Percentiles rank a stretch among this genome's conserved stretches.
Evolutionary conservation across 179 eudicot genomes (phyloP).

Genomic region (Kewa caespitosa): DNA sequence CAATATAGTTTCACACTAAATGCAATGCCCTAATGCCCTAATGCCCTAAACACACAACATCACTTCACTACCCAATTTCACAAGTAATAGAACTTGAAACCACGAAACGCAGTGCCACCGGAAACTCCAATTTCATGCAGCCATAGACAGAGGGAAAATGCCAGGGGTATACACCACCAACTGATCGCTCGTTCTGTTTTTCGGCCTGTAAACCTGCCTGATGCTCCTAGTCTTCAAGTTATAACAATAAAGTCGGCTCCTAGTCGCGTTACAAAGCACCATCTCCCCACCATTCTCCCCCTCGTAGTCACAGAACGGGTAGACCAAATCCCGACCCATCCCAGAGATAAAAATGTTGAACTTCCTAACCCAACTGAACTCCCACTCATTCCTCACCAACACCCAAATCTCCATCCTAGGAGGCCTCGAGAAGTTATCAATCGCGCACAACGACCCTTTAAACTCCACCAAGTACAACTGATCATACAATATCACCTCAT

Average conservation of each 20-base stretch:
- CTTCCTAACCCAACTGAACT: slow-evolving; percentile 32
- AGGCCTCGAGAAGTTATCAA: slow-evolving; percentile 34
- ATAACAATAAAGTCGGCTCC: slow-evolving; percentile 30
- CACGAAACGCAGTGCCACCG: neutral
- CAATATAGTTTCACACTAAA: neutral
- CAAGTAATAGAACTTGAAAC: neutral
- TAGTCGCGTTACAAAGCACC: slow-evolving; percentile 30
- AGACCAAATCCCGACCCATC: slow-evolving; percentile 29
- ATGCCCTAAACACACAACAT: neutral
- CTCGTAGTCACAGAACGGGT: slow-evolving; percentile 32
- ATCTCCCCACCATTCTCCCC: slow-evolving; percentile 23
- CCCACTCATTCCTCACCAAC: slow-evolving; percentile 15
- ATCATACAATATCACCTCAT: slow-evolving; percentile 31
- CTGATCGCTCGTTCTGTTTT: slow-evolving; percentile 23
- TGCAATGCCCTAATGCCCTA: neutral
- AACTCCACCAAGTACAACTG: slow-evolving; percentile 26
- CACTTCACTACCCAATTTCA: neutral
- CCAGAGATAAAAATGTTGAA: slow-evolving; percentile 34
- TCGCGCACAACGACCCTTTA: slow-evolving; percentile 34
- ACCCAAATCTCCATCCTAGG: slow-evolving; percentile 36
- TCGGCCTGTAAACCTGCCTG: slow-evolving; percentile 28
- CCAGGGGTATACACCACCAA: slow-evolving; percentile 31
- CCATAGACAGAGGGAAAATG: slow-evolving; percentile 26
- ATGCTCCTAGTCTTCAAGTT: slow-evolving; percentile 28
- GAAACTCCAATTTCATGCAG: neutral